Evolutionary conservation across 2,329 filamentous ascomycete species (phyloP), one percentile per base, ranked within the genome.

Genomic region (Fusarium beomiforme): DNA sequence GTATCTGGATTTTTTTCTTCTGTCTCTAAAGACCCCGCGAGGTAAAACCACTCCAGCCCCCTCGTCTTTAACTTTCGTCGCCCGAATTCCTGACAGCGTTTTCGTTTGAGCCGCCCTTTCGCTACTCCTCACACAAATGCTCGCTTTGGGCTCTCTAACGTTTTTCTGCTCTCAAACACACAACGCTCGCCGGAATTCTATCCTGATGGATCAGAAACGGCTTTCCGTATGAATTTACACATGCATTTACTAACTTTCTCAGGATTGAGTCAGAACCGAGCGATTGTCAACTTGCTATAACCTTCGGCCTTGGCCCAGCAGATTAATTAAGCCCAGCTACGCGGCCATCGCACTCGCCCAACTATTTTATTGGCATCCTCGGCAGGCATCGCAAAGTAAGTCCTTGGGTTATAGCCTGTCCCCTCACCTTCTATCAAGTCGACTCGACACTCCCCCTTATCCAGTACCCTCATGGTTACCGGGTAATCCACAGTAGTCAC

Each of bases 21-120:
- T 71, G 66, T 72, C 65, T 67, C 68, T 72, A 60, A 39, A 50
- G 61, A 67, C 67, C 69, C 64, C 67, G 63, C 58, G 56, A 77
- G 78, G 79, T 80, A 78, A 78, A 79, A 75, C 72, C 75, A 68
- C 64, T 69, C 43, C 57, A 69, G 23, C 50, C 68, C 67, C 53
- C 50, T 63, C 67, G 69, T 60, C 71, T 75, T 73, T 64, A 65
- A 71, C 62, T 66, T 65, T 65, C 70, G 54, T 59, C 44, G 36
- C 56, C 60, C 31, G 37, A 70, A 59, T 66, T 57, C 69, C 37
- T 66, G 60, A 66, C 69, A 71, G 66, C 63, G 64, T 63, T 69
- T 58, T 74, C 44, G 41, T 59, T 67, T 47, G 57, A 64, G 63
- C 66, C 63, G 64, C 74, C 64, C 61, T 60, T 59, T 69, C 42